Conservation (phyloP, 331 rosid genomes). For the Malus hybrid region DNA sequence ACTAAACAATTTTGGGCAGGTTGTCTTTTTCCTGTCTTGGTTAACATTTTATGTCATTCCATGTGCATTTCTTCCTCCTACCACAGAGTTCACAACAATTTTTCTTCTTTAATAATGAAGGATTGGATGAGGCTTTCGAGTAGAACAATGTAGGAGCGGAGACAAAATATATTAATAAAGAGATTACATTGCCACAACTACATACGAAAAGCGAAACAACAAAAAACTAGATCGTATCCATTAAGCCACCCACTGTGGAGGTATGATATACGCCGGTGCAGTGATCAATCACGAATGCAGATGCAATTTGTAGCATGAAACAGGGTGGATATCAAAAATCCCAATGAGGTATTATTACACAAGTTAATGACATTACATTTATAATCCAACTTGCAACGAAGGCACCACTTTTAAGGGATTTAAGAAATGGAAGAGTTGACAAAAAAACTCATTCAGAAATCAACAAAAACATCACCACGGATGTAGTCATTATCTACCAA, state of each 20-base stretch:
- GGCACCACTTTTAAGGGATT: background rate
- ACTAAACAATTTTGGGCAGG: too few species aligned
- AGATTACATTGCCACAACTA: background rate
- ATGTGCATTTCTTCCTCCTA: too few species aligned
- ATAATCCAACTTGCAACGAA: background rate
- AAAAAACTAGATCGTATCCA: background rate
- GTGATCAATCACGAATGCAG: background rate
- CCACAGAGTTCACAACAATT: too few species aligned
- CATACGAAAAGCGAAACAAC: background rate
- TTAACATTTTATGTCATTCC: too few species aligned
- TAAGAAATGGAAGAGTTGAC: background rate
- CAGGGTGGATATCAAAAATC: slow-evolving; percentile 6
- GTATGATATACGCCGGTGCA: background rate
- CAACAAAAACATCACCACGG: slow-evolving; percentile 58
- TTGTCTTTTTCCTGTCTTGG: too few species aligned
- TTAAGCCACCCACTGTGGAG: background rate
- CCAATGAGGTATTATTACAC: slow-evolving; percentile 13
- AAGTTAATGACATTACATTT: background rate
- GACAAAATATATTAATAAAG: too few species aligned
- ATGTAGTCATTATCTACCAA: slow-evolving; percentile 86
- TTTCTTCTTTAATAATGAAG: too few species aligned
- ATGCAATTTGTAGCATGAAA: background rate
- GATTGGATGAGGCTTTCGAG: too few species aligned
- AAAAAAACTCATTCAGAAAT: slow-evolving; percentile 33
- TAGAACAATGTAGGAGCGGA: too few species aligned